These are phyloP conservation scores for Canna indica DNA, from an alignment of 176 grass and related monocot species.

Conservation along the genomic window DNA sequence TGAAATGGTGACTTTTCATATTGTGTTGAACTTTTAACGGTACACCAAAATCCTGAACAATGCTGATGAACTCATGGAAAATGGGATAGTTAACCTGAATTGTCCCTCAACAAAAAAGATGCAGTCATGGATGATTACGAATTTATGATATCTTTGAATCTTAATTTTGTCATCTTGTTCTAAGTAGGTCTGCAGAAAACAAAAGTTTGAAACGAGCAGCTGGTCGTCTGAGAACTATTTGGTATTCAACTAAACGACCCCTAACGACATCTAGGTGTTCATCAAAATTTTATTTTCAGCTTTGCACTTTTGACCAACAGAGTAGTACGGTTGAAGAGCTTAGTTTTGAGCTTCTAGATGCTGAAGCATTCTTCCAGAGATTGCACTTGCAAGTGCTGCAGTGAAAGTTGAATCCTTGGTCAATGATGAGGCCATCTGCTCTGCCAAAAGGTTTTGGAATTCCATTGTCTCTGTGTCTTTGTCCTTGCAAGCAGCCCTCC, in stretches of 20 bases:
- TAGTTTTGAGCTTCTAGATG: constrained; percentile 31
- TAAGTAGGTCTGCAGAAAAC: not conserved
- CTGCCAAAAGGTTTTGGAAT: constrained; percentile 43
- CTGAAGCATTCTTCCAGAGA: constrained; percentile 37
- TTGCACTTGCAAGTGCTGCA: constrained; percentile 40
- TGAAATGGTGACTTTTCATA: too few species aligned
- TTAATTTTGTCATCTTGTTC: too few species aligned
- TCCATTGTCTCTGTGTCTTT: constrained; percentile 38
- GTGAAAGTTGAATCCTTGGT: constrained; percentile 53
- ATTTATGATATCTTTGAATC: too few species aligned
- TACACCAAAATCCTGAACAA: too few species aligned
- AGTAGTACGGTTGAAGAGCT: not conserved
- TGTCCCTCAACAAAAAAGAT: too few species aligned
- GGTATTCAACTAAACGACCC: not conserved
- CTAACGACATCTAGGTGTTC: too few species aligned
- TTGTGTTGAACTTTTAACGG: too few species aligned
- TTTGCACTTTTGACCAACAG: too few species aligned
- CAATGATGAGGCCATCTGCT: constrained; percentile 57
- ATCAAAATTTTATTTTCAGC: not conserved
- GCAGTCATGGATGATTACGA: too few species aligned
- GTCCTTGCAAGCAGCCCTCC: constrained; percentile 16
- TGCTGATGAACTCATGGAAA: too few species aligned
- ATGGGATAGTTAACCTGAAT: too few species aligned
- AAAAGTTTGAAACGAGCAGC: not conserved
- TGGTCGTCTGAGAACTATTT: not conserved